Base-by-base conservation (phyloP, 139 green algal genomes). In the Pycnococcus provasolii region DNA sequence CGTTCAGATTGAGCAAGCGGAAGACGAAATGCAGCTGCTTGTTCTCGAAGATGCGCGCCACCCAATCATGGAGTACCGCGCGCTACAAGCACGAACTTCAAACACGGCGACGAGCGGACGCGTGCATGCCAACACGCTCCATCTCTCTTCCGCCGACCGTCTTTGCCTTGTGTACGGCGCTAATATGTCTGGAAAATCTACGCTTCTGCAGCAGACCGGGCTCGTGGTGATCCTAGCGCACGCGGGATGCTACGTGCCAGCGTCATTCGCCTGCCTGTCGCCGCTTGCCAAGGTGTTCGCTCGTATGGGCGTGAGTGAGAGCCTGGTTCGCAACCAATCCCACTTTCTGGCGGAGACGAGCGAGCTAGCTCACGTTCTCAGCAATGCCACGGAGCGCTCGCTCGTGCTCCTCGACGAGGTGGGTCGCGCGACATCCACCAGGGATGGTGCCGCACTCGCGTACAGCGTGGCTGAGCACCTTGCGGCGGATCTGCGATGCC, bases 301-400 rank as follows among this genome's bases (percentile, higher is more conserved):
- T 1, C 85, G 91, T 68, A 95, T 96, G 89, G 91, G 91, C 39
- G 91, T 90, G 40, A 81, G 73, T 1, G 91, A 97, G 77, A 87
- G 82, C 71, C 40, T 92, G 45, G 77, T 85, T 5, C 58, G 81
- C 67, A 85, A 82, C 0, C 53, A 79, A 1, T 87, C 78, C 55
- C 91, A 83, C 1, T 94, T 94, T 58, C 62, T 77, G 77, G 53
- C 93, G 76, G 88, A 95, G 78, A 80, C 93, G 55, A 69, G 48
- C 1, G 91, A 96, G 58, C 77, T 85, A 2, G 80, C 80, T 4
- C n/a, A 42, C 44, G 88, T 95, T 53, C 77, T 96, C 41, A 44
- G 52, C 0, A 37, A 61, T 0, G 82, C 89, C n/a, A 92, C 86
- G 3, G 4, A 58, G 13, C 53, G 67, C 45, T 83, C 70, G 8